Percentiles rank a stretch among this genome's conserved stretches.
phyloP scores from a whole-genome alignment of 306 rosid genomes.

The Lithocarpus polystachyus region DNA sequence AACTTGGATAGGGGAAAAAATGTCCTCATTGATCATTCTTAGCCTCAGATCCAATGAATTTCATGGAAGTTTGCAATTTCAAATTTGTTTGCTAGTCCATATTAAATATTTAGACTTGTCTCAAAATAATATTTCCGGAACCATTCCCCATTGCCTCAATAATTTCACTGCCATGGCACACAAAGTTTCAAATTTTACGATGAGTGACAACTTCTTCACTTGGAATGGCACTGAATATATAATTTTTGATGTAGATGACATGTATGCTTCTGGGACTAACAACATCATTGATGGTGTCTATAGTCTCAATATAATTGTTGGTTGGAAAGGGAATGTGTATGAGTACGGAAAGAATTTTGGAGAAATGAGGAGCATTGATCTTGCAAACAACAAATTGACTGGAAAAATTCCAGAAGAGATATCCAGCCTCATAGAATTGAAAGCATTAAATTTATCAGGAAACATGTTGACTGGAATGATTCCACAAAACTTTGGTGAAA shows the following conservation, averaged over 20 bases:
- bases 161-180: slow-evolving; percentile 11
- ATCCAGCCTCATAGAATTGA: neutral
- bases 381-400: slow-evolving; percentile 22
- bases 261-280: too few species aligned
- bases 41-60: slow-evolving; percentile 7
- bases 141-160: neutral
- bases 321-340: slow-evolving; percentile 21
- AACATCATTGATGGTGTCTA: fast-evolving
- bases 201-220: too few species aligned
- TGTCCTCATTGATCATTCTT: neutral
- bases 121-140: neutral
- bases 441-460: slow-evolving; percentile 23
- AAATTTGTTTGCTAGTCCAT: neutral
- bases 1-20: slow-evolving; percentile 17
- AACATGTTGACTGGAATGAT: slow-evolving; percentile 16
- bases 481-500: slow-evolving; percentile 7
- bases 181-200: neutral
- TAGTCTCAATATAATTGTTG: neutral
- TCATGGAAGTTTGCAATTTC: slow-evolving; percentile 3
- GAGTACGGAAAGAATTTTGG: slow-evolving; percentile 8
- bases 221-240: fast-evolving
- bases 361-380: slow-evolving; percentile 21
- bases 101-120: slow-evolving; percentile 13
- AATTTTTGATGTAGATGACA: too few species aligned
- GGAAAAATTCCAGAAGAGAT: slow-evolving; percentile 24